phyloP scores from a whole-genome alignment of 106 monocot species.

The Alisma plantagoaquatica region DNA sequence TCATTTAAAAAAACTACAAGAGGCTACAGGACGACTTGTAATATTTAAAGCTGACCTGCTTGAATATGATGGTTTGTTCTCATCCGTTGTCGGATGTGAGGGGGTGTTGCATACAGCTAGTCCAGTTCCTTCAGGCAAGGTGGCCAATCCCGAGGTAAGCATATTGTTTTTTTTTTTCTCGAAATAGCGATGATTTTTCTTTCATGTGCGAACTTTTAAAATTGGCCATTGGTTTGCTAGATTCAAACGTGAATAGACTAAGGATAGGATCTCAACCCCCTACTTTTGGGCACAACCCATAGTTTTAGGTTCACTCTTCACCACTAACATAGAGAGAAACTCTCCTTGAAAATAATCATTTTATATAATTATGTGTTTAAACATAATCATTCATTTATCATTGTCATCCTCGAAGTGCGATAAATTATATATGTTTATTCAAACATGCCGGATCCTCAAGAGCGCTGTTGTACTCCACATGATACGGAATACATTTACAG shows the following conservation, averaged over 20 bases:
- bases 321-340: too few relatives aligned
- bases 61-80: slow-evolving; percentile 36
- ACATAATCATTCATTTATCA: too few relatives aligned
- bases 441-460: too few relatives aligned
- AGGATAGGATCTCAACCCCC: not conserved
- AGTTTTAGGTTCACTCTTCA: too few relatives aligned
- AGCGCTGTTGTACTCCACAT: too few relatives aligned
- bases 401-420: too few relatives aligned
- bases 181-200: not conserved
- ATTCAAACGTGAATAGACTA: not conserved
- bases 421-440: too few relatives aligned
- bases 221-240: too few relatives aligned
- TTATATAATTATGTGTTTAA: not conserved
- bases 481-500: too few relatives aligned
- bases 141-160: slow-evolving; percentile 56
- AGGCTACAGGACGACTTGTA: slow-evolving; percentile 40
- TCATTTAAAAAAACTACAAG: slow-evolving; percentile 54
- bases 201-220: too few relatives aligned
- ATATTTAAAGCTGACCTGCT: slow-evolving; percentile 72
- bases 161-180: not conserved
- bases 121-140: slow-evolving; percentile 42
- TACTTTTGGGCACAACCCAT: not conserved
- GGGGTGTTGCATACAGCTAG: slow-evolving; percentile 84
- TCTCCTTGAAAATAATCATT: not conserved
- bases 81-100: slow-evolving; percentile 65